These are phyloP conservation scores for Anisodus tanguticus DNA, from an alignment of 257 asterid genomes.

Conservation along the genomic window DNA sequence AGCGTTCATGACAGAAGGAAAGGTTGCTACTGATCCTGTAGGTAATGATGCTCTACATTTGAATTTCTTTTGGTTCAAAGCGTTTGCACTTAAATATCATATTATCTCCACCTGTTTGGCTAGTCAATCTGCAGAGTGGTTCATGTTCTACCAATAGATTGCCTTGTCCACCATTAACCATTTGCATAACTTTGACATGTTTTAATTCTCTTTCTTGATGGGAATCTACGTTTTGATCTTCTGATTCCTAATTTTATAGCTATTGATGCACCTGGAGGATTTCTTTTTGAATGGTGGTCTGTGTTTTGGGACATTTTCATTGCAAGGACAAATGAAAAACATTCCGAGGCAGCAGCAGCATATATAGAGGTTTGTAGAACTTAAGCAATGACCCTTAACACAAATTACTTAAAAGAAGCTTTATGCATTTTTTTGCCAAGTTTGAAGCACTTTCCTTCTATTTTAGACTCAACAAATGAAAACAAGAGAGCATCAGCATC, in stretches of 20 bases:
- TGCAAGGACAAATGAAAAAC: slow-evolving; percentile 97
- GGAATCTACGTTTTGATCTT: slow-evolving; percentile 20
- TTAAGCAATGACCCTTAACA: not conserved
- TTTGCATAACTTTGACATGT: not conserved
- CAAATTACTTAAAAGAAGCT: slow-evolving; percentile 13
- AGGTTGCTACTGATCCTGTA: slow-evolving; percentile 98
- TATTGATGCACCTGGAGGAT: slow-evolving; percentile 99
- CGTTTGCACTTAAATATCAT: not conserved
- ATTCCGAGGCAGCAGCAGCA: slow-evolving; percentile 99
- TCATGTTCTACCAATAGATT: not conserved
- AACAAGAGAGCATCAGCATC: slow-evolving; percentile 80
- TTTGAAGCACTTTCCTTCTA: not conserved
- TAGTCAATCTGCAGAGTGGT: slow-evolving; percentile 5
- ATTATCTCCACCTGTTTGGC: not conserved
- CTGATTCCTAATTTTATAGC: slow-evolving; percentile 52
- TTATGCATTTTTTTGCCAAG: not conserved
- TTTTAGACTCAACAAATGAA: slow-evolving; percentile 86
- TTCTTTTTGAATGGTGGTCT: slow-evolving; percentile 99
- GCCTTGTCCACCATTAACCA: not conserved
- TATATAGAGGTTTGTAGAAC: slow-evolving; percentile 80
- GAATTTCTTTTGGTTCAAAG: not conserved
- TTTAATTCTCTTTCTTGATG: not conserved
- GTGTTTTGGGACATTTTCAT: slow-evolving; percentile 99
- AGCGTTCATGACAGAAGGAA: slow-evolving; percentile 98
- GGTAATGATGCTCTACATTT: slow-evolving; percentile 53